Evolutionary conservation across 2,329 filamentous ascomycete genomes (phyloP).

Genomic region (Fusarium sp.): DNA sequence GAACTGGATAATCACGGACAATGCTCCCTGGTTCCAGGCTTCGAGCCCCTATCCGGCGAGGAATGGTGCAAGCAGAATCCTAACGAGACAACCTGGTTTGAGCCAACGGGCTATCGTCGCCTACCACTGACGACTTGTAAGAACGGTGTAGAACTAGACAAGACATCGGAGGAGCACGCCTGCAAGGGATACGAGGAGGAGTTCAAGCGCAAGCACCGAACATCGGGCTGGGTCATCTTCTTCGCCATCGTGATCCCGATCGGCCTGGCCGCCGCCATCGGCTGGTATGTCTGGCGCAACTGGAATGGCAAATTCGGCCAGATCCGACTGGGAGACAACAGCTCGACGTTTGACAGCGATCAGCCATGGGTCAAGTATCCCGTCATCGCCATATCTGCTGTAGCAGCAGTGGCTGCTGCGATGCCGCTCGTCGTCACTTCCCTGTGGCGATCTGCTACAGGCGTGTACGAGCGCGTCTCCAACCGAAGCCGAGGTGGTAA

Average conservation of each 20-base stretch:
- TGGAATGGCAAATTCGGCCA: slow-evolving; percentile 93
- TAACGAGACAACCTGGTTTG: slow-evolving; percentile 80
- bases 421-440: slow-evolving; percentile 78
- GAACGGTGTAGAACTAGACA: slow-evolving; percentile 80
- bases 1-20: slow-evolving; percentile 81
- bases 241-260: slow-evolving; percentile 85
- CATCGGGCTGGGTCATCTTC: slow-evolving; percentile 81
- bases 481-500: slow-evolving; percentile 59
- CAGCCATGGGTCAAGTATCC: slow-evolving; percentile 85
- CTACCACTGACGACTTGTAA: slow-evolving; percentile 90
- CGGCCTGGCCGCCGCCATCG: slow-evolving; percentile 73
- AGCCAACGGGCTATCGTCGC: slow-evolving; percentile 87
- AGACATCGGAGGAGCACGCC: slow-evolving; percentile 61
- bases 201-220: slow-evolving; percentile 76
- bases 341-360: slow-evolving; percentile 70
- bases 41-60: slow-evolving; percentile 65
- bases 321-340: slow-evolving; percentile 84
- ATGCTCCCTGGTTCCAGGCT: slow-evolving; percentile 80
- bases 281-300: slow-evolving; percentile 86
- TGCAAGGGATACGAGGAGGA: slow-evolving; percentile 87
- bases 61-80: slow-evolving; percentile 70
- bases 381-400: slow-evolving; percentile 75
- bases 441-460: slow-evolving; percentile 74
- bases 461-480: slow-evolving; percentile 61
- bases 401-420: slow-evolving; percentile 68